phyloP scores from a whole-genome alignment of 805 yeast genomes.

The Candida stauntonica region DNA sequence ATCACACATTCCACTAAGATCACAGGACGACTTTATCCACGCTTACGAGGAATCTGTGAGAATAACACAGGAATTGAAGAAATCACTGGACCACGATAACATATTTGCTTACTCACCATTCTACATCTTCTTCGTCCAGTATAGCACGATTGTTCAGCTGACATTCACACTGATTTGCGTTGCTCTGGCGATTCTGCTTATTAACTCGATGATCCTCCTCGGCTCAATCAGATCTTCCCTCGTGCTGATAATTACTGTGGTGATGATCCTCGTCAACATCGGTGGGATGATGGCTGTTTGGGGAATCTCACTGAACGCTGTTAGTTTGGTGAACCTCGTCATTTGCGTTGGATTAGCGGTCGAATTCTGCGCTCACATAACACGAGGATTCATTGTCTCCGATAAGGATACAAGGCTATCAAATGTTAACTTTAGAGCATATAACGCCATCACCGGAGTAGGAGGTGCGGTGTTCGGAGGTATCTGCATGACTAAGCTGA shows the following conservation, averaged over 20 bases:
- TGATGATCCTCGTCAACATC: conserved; percentile 62
- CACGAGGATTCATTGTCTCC: conserved; percentile 57
- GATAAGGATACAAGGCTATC: conserved; percentile 32
- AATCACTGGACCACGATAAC: conserved; percentile 37
- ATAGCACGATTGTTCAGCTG: conserved; percentile 56
- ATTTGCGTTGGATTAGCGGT: conserved; percentile 94
- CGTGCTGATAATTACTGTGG: conserved; percentile 53
- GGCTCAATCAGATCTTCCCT: conserved; percentile 64
- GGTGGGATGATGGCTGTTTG: conserved; percentile 78
- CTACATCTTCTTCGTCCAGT: conserved; percentile 90
- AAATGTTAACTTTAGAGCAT: conserved; percentile 32
- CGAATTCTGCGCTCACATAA: conserved; percentile 87
- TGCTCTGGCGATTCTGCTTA: conserved; percentile 51
- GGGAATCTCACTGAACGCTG: conserved; percentile 79
- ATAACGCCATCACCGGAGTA: conserved; percentile 64
- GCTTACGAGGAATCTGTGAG: conserved; percentile 74
- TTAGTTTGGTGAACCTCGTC: conserved; percentile 80
- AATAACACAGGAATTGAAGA: conserved; percentile 52
- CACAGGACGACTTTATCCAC: conserved; percentile 78
- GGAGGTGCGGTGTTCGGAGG: conserved; percentile 92
- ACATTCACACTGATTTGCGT: conserved; percentile 49
- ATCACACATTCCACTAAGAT: conserved; percentile 70
- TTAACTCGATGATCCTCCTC: conserved; percentile 50
- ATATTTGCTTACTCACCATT: conserved; percentile 91
- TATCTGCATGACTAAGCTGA: conserved; percentile 80